Base-by-base conservation (phyloP, 2,329 filamentous ascomycete genomes). In the Lasiodiplodia hormozganensis region DNA sequence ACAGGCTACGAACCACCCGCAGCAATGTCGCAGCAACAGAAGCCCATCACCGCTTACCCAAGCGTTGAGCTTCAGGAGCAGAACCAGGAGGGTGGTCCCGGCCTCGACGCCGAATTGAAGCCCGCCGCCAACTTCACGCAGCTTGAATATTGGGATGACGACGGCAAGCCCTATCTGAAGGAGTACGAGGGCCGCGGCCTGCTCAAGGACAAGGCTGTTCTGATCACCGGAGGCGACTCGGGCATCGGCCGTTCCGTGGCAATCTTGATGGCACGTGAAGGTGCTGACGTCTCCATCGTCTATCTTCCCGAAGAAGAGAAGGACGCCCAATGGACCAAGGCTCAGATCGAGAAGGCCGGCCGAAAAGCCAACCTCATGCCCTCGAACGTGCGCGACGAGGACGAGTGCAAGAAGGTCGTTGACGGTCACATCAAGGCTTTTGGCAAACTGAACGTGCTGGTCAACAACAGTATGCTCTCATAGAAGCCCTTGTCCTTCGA, bases 211-310 rank as follows among this genome's bases (percentile, higher is more conserved):
- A 79, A 79, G 67, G 74, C 73, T 3, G 72, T 73, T 0, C 69
- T 77, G 2, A 69, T 77, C 18, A 77, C 74, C 21, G 74, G 76
- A 0, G 73, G 72, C 12, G 74, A 75, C 18, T 70, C 70, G 5
- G 75, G 75, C 2, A 75, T 77, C 28, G 74, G 76, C 25, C 73
- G 86, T 11, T 79, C 85, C 0, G 81, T 87, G 1, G 86, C 86
- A 0, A 80, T 88, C 0, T 76, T 88, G 2, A 87, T 87, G 76
- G 87, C 87, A 0, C 81, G 85, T 10, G 87, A 89, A 73, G 87
- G 87, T 1, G 85, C 87, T 16, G 83, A 88, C 70, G 79, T 87
- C 56, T 85, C 81, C 28, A 87, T 88, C 69, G 82, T 84, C 18
- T 86, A 88, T 71, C 81, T 87, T 1, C 84, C 84, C 2, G 83